These are phyloP conservation scores for Thalassiosira delicatula DNA, from an alignment of 352 stramenopile genomes.

Conservation along the genomic window DNA sequence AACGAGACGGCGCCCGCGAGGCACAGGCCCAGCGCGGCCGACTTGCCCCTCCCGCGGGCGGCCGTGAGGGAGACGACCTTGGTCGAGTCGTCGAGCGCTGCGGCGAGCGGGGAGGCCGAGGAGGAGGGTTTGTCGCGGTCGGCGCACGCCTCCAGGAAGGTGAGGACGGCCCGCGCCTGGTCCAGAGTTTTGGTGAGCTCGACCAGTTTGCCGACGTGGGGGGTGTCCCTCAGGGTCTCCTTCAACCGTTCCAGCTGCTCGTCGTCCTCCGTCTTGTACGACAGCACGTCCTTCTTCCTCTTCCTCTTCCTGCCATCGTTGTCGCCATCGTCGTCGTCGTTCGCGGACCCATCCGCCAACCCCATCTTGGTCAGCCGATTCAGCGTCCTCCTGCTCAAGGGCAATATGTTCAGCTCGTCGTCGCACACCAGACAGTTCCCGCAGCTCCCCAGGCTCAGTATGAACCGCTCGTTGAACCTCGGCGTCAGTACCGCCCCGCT, in stretches of 20 bases:
- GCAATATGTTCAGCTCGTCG: conserved; percentile 99
- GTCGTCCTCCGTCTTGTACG: conserved; percentile 84
- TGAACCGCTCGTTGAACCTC: conserved; percentile 99
- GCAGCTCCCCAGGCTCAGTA: conserved; percentile 95
- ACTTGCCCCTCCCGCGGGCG: conserved; percentile 93
- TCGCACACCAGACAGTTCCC: conserved; percentile 97
- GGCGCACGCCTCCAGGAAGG: conserved; percentile 96
- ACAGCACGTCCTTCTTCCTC: conserved; percentile 49
- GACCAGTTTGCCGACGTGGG: conserved; percentile 94
- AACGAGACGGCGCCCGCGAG: conserved; percentile 87
- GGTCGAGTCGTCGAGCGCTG: conserved; percentile 70
- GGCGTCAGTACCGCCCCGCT: conserved; percentile 91
- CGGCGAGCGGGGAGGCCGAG: conserved; percentile 3
- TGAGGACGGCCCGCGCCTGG: conserved; percentile 92
- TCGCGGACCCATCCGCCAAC: background rate
- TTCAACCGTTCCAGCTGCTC: conserved; percentile 93
- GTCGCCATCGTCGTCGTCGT: conserved; percentile 66
- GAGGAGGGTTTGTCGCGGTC: conserved; percentile 88
- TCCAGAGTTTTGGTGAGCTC: conserved; percentile 94
- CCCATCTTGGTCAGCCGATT: conserved; percentile 89
- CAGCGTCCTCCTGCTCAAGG: conserved; percentile 86
- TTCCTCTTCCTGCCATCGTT: conserved; percentile 72
- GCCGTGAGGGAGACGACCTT: conserved; percentile 97
- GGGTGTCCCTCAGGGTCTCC: conserved; percentile 92
- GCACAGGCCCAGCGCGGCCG: conserved; percentile 95